Conservation (phyloP, 495 filamentous ascomycete genomes). For the Margaritispora aquatica region DNA sequence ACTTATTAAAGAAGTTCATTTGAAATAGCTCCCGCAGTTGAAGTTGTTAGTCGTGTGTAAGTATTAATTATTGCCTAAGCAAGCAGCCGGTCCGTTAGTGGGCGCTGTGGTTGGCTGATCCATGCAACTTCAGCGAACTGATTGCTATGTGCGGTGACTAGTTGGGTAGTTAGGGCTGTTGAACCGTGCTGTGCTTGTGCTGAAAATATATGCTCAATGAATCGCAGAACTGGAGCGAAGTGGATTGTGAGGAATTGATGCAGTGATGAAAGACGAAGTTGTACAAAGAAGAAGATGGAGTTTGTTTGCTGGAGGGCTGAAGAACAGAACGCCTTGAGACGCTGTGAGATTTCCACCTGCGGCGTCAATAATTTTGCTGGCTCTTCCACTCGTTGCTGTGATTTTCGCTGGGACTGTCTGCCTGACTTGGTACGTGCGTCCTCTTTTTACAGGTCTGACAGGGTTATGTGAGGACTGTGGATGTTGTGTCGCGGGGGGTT, state of each 20-base stretch:
- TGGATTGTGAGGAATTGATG: not conserved
- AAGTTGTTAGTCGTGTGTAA: slow-evolving; percentile 1
- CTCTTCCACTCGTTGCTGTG: not conserved
- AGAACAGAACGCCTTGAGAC: not conserved
- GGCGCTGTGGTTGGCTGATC: slow-evolving; percentile 19
- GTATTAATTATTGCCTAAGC: not conserved
- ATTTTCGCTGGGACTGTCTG: not conserved
- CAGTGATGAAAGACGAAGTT: not conserved
- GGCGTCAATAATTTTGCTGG: slow-evolving; percentile 9
- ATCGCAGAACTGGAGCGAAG: not conserved
- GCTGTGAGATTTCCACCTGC: not conserved
- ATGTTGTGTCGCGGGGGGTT: not conserved
- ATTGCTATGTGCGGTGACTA: not conserved
- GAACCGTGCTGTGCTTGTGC: not conserved
- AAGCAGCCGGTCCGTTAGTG: slow-evolving; percentile 16
- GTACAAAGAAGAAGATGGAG: not conserved
- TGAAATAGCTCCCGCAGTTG: slow-evolving; percentile 17
- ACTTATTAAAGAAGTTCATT: slow-evolving; percentile 51
- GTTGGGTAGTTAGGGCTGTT: not conserved
- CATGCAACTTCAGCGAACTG: slow-evolving; percentile 8
- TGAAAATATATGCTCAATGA: too few species aligned
- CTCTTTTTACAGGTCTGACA: too few species aligned
- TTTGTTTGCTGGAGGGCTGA: not conserved
- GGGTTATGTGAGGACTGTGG: too few species aligned
- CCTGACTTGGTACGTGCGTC: slow-evolving; percentile 2